These are phyloP conservation scores for Echinochloa phyllopogon DNA, from an alignment of 176 grass and related monocot genomes.

Conservation along the genomic window DNA sequence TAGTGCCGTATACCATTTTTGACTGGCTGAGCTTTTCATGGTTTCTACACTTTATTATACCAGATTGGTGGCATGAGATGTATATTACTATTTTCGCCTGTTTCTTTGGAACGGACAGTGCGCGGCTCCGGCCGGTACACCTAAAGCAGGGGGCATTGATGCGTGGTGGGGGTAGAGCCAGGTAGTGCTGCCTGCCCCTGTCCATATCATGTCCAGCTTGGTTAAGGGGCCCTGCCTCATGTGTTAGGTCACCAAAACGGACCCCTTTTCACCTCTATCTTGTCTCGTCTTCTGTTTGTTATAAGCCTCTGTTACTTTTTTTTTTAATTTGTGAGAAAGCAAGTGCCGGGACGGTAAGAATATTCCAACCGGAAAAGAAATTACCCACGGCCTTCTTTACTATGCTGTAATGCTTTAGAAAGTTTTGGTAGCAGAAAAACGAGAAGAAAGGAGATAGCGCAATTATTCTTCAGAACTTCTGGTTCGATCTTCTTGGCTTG, in stretches of 20 bases:
- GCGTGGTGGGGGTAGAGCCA: conserved; percentile 22
- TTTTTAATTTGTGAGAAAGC: neutral
- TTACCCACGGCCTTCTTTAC: no score
- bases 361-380: neutral
- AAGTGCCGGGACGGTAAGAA: neutral
- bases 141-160: conserved; percentile 31
- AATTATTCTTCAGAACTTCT: neutral
- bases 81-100: neutral
- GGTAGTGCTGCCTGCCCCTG: neutral
- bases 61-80: neutral
- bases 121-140: neutral
- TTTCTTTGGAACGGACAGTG: conserved; percentile 5
- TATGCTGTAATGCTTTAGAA: no score
- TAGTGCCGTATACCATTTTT: neutral
- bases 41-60: no score
- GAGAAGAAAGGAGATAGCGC: neutral
- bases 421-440: neutral
- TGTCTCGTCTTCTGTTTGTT: neutral
- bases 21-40: neutral
- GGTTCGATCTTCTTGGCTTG: no score
- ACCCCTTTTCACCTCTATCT: neutral
- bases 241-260: conserved; percentile 17
- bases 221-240: neutral
- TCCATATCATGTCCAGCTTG: conserved; percentile 5
- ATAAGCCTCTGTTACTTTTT: neutral